Conservation (phyloP, 257 asterid genomes). For the Solanum peruvianum region DNA sequence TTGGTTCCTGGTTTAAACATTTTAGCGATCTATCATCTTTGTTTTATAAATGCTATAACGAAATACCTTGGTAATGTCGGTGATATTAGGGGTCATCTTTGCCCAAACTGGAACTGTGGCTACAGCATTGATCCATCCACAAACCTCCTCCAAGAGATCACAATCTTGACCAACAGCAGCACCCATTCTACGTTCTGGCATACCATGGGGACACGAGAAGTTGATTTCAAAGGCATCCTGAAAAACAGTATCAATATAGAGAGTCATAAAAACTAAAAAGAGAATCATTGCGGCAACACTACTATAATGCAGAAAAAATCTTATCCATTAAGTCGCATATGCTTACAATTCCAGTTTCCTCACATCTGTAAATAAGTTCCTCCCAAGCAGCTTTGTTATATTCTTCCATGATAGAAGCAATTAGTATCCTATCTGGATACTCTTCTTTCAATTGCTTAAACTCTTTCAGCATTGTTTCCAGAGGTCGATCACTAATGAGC, state of each 20-base stretch:
- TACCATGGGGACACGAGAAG: conserved; percentile 96
- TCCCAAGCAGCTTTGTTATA: conserved; percentile 83
- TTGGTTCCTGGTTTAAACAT: background rate
- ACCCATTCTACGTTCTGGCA: conserved; percentile 99
- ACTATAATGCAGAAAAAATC: background rate
- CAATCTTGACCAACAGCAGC: conserved; percentile 99
- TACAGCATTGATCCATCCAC: conserved; percentile 85
- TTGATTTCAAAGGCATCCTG: conserved; percentile 90
- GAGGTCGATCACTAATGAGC: conserved; percentile 88
- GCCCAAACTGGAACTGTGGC: conserved; percentile 98
- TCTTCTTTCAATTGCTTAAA: conserved; percentile 76
- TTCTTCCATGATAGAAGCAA: conserved; percentile 98
- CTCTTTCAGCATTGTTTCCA: conserved; percentile 84
- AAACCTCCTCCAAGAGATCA: conserved; percentile 73
- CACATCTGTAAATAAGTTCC: conserved; percentile 83
- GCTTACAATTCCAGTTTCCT: conserved; percentile 87
- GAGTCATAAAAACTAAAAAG: background rate
- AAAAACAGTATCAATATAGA: background rate
- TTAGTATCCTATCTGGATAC: conserved; percentile 84
- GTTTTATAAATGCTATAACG: background rate
- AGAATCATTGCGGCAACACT: background rate
- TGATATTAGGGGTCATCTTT: conserved; percentile 94
- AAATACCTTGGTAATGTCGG: conserved; percentile 72
- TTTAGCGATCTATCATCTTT: background rate
- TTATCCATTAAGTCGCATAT: background rate